phyloP scores from a whole-genome alignment of 1,284 basidiomycete genomes.

The Trichosporon ovoides region DNA sequence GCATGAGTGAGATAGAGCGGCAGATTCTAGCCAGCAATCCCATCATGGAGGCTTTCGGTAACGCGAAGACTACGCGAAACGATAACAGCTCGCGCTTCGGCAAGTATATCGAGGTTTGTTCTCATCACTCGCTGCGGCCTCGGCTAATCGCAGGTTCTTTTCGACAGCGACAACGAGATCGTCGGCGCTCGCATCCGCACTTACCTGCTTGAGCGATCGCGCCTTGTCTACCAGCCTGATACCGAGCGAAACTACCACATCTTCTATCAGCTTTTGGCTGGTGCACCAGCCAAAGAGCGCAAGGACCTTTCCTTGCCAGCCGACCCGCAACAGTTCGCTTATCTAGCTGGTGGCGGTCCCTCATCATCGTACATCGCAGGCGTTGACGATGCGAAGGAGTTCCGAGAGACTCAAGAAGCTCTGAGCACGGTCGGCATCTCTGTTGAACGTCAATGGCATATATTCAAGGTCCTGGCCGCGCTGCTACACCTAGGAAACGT shows the following conservation, averaged over 20 bases:
- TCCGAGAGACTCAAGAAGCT: constrained; percentile 85
- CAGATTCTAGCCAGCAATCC: constrained; percentile 98
- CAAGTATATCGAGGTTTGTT: constrained; percentile 91
- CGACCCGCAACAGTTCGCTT: constrained; percentile 79
- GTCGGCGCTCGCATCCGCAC: constrained; percentile 96
- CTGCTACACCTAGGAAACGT: constrained; percentile 96
- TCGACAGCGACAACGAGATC: constrained; percentile 91
- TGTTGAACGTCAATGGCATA: constrained; percentile 95
- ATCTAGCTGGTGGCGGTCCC: constrained; percentile 88
- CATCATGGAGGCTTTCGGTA: constrained; percentile 97
- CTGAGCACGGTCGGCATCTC: constrained; percentile 95
- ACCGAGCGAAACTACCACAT: constrained; percentile 99
- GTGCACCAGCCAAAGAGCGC: constrained; percentile 88
- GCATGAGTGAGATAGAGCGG: constrained; percentile 84
- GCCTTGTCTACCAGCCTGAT: constrained; percentile 93
- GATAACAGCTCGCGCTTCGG: constrained; percentile 99
- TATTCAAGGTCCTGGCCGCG: constrained; percentile 89
- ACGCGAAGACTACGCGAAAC: constrained; percentile 98
- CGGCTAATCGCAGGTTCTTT: constrained; percentile 65
- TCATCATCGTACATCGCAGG: constrained; percentile 77
- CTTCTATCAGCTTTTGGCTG: constrained; percentile 98
- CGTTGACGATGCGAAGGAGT: constrained; percentile 94
- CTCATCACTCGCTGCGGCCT: no score
- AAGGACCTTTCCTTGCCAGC: constrained; percentile 87
- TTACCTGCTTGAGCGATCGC: constrained; percentile 92